These are phyloP conservation scores for Fonsecaea nubica DNA, from an alignment of 2,329 filamentous ascomycete genomes.

Conservation along the genomic window DNA sequence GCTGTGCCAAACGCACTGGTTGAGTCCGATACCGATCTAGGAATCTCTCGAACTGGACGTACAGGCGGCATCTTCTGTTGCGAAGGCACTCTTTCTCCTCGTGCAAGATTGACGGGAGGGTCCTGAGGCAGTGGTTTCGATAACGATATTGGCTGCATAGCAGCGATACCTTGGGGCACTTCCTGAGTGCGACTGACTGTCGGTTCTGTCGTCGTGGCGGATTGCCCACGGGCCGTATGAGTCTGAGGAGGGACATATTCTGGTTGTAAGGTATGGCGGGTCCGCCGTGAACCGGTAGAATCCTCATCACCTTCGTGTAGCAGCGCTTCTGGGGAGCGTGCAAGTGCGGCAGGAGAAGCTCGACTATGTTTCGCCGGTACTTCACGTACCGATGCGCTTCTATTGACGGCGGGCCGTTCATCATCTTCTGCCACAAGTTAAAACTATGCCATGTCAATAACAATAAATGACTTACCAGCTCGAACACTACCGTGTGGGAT, in stretches of 20 bases:
- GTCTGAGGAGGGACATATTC: slow-evolving; percentile 95
- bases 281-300: slow-evolving; percentile 67
- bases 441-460: slow-evolving; percentile 8
- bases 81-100: slow-evolving; percentile 32
- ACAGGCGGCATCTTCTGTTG: slow-evolving; percentile 53
- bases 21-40: slow-evolving; percentile 65
- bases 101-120: slow-evolving; percentile 50
- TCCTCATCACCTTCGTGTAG: slow-evolving; percentile 61
- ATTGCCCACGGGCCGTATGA: slow-evolving; percentile 76
- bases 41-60: slow-evolving; percentile 58
- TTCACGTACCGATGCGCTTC: slow-evolving; percentile 92
- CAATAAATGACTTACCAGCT: slow-evolving; percentile 51
- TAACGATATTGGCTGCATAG: slow-evolving; percentile 40
- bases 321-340: slow-evolving; percentile 42
- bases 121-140: slow-evolving; percentile 66
- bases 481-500: slow-evolving; percentile 79
- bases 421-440: slow-evolving; percentile 46
- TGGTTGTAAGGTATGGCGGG: slow-evolving; percentile 92
- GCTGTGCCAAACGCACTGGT: slow-evolving; percentile 57
- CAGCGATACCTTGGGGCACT: slow-evolving; percentile 47
- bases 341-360: slow-evolving; percentile 49
- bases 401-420: slow-evolving; percentile 70
- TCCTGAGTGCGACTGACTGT: slow-evolving; percentile 43
- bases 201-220: slow-evolving; percentile 39
- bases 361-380: slow-evolving; percentile 26